A percentile compares a stretch with the other conserved stretches of the same genome.
Conservation (phyloP, 768 basidiomycete genomes). For the Tricholoma hemisulphureum region DNA sequence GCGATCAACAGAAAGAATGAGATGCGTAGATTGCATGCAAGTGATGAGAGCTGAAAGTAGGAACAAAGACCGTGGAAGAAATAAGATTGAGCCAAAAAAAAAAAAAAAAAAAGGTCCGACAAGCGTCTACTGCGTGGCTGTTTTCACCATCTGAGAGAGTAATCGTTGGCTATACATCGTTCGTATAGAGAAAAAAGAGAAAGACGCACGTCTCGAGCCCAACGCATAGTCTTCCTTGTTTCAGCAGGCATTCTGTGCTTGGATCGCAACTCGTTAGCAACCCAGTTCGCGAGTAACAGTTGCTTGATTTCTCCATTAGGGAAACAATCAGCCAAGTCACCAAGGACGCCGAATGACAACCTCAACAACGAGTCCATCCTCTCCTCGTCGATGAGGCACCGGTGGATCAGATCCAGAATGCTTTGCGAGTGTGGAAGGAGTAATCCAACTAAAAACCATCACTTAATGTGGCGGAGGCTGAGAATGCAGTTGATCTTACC, state of each 20-base stretch:
- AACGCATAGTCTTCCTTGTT: slow-evolving; percentile 86
- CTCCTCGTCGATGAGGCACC: slow-evolving; percentile 78
- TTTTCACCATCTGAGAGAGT: slow-evolving; percentile 66
- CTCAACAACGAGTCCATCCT: slow-evolving; percentile 75
- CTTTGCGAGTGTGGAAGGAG: slow-evolving; percentile 68
- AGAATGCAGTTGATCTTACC: slow-evolving; percentile 40
- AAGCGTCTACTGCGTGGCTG: slow-evolving; percentile 66
- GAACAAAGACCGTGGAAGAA: slow-evolving; percentile 22
- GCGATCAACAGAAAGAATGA: slow-evolving; percentile 38
- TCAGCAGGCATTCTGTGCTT: slow-evolving; percentile 74
- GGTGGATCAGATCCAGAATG: slow-evolving; percentile 80
- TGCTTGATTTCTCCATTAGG: slow-evolving; percentile 79
- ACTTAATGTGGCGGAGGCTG: slow-evolving; percentile 4
- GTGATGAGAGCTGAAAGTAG: slow-evolving; percentile 31
- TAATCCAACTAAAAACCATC: slow-evolving; percentile 36
- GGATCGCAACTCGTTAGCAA: slow-evolving; percentile 67
- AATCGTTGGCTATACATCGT: not conserved
- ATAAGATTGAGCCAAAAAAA: slow-evolving; percentile 15
- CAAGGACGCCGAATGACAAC: slow-evolving; percentile 80
- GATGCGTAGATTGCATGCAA: slow-evolving; percentile 54
- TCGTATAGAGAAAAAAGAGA: not conserved
- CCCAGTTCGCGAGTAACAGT: slow-evolving; percentile 75
- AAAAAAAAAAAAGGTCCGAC: slow-evolving; percentile 16
- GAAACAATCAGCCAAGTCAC: slow-evolving; percentile 91
- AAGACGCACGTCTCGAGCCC: slow-evolving; percentile 82